phyloP scores from a whole-genome alignment of 768 basidiomycete genomes.

The Agaricus subrufescens region DNA sequence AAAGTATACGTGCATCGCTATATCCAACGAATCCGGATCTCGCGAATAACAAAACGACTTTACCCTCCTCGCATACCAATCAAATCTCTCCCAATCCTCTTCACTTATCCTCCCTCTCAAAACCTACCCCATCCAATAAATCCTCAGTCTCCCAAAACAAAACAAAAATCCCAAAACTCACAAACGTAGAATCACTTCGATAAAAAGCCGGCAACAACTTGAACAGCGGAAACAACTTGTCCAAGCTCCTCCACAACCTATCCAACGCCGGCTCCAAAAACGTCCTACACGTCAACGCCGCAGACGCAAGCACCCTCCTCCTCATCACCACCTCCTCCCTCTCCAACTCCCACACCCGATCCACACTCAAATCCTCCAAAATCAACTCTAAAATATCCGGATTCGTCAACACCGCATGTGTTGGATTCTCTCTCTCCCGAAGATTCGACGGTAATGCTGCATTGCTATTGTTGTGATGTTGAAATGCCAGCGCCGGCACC shows the following conservation, averaged over 20 bases:
- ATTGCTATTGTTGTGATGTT: too few relatives aligned
- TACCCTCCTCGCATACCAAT: conserved; percentile 25
- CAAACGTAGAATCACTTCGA: conserved; percentile 24
- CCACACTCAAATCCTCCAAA: conserved; percentile 20
- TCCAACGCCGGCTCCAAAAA: conserved; percentile 29
- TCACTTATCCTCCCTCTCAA: conserved; percentile 20
- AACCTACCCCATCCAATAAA: conserved; percentile 16
- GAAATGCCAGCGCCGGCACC: too few relatives aligned
- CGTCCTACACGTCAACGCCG: conserved; percentile 24
- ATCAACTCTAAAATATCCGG: conserved; percentile 27
- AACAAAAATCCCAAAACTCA: conserved; percentile 14
- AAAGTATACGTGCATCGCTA: conserved; percentile 32
- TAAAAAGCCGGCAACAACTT: conserved; percentile 25
- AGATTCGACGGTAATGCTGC: neutral
- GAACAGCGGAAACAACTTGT: conserved; percentile 28
- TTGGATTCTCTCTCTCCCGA: neutral
- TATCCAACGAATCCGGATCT: conserved; percentile 23
- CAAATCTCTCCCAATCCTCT: conserved; percentile 26
- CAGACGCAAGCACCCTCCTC: conserved; percentile 14
- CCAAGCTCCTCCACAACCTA: conserved; percentile 25
- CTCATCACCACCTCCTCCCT: conserved; percentile 10
- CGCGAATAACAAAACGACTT: conserved; percentile 24
- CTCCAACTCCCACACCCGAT: conserved; percentile 15
- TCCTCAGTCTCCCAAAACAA: neutral
- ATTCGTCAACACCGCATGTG: conserved; percentile 17